Evolutionary conservation across 495 filamentous ascomycete species (phyloP).

Genomic region (Podospora bellae-mahoneyi): DNA sequence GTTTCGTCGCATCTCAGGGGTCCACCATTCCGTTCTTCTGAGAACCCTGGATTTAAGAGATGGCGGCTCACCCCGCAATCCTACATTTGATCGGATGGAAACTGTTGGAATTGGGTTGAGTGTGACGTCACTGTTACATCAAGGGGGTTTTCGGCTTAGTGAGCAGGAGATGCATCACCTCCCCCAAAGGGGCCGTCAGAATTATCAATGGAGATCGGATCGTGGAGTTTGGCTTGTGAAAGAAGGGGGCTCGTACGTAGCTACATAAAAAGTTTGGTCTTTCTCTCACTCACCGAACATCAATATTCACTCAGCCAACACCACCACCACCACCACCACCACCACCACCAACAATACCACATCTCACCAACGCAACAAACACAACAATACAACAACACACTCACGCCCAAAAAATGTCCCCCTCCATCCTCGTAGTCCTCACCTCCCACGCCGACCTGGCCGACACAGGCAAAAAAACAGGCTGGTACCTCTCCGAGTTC

Average conservation of each 20-base stretch:
- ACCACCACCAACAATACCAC: neutral
- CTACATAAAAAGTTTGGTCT: too few relatives aligned
- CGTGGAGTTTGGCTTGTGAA: neutral
- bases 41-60: neutral
- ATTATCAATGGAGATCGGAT: neutral
- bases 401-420: neutral
- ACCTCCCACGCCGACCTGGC: constrained; percentile 58
- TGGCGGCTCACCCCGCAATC: neutral
- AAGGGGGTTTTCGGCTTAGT: neutral
- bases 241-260: neutral
- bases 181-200: neutral
- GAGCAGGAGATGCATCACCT: neutral
- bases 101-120: neutral
- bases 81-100: neutral
- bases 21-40: too few relatives aligned
- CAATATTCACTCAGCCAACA: neutral
- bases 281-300: neutral
- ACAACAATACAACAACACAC: constrained; percentile 3
- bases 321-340: neutral
- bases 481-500: constrained; percentile 72
- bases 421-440: constrained; percentile 66
- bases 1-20: neutral
- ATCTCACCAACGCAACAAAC: neutral
- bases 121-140: neutral
- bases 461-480: constrained; percentile 52